Evolutionary conservation across 108 stramenopile species (phyloP).

Genomic region (Conticribra guillardii): DNA sequence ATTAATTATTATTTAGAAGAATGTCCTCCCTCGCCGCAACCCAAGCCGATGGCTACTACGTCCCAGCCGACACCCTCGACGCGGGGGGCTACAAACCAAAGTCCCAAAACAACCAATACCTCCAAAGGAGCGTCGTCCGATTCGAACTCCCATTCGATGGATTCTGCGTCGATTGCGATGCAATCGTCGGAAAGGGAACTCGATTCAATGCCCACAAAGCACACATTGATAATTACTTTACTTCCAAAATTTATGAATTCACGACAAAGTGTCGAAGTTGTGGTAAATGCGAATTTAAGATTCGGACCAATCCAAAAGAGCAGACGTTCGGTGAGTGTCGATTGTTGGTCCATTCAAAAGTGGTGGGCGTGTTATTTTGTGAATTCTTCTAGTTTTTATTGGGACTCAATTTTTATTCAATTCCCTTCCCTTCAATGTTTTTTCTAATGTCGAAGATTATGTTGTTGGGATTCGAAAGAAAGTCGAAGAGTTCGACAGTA

Average conservation of each 20-base stretch:
- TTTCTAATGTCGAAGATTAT: conserved; percentile 45
- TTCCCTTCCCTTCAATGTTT: background rate
- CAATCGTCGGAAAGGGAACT: conserved; percentile 82
- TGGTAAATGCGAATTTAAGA: conserved; percentile 61
- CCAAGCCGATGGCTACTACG: conserved; percentile 93
- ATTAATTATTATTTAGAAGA: too few species aligned
- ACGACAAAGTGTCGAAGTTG: conserved; percentile 89
- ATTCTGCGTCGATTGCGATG: conserved; percentile 78
- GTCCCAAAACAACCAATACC: conserved; percentile 84
- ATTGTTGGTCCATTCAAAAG: too few species aligned
- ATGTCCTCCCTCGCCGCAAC: conserved; percentile 91
- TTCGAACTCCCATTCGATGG: conserved; percentile 95
- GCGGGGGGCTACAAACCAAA: conserved; percentile 76
- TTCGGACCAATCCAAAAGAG: conserved; percentile 82
- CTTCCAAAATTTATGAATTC: conserved; percentile 92
- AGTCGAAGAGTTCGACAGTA: conserved; percentile 60
- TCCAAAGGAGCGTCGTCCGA: conserved; percentile 84
- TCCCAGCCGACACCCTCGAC: conserved; percentile 79
- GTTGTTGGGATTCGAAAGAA: conserved; percentile 75
- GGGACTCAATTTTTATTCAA: conserved; percentile 6
- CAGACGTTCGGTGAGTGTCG: conserved; percentile 70
- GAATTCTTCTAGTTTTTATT: too few species aligned
- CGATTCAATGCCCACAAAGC: conserved; percentile 96
- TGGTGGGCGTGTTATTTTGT: too few species aligned
- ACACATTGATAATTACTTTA: conserved; percentile 81